A percentile compares a stretch with the other conserved stretches of the same genome.
These are phyloP conservation scores for Candida tropicalis DNA, from an alignment of 1,139 yeast species.

Conservation along the genomic window DNA sequence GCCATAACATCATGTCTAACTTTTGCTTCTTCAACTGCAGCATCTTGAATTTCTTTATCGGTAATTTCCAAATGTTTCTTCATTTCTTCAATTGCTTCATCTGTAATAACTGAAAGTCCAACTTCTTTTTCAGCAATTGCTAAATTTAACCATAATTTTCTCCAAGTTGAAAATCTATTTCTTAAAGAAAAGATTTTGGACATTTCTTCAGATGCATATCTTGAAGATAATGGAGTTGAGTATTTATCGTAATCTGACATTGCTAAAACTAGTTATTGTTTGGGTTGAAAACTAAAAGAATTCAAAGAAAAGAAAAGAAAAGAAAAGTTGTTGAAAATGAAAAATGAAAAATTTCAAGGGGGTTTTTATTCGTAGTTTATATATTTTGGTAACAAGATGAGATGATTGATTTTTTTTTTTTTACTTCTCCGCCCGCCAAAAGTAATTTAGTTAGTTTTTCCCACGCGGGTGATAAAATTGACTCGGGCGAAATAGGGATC, in stretches of 20 bases:
- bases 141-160: conserved; percentile 93
- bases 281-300: background rate
- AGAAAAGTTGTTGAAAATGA: too few relatives aligned
- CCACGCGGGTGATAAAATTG: too few relatives aligned
- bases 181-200: conserved; percentile 86
- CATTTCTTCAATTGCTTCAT: conserved; percentile 91
- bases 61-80: conserved; percentile 74
- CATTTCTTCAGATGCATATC: conserved; percentile 99
- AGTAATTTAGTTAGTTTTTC: too few relatives aligned
- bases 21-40: conserved; percentile 92
- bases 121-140: conserved; percentile 95
- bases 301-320: background rate
- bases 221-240: conserved; percentile 89
- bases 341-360: too few relatives aligned
- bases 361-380: too few relatives aligned
- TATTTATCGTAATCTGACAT: conserved; percentile 65
- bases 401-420: too few relatives aligned
- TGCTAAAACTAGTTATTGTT: background rate
- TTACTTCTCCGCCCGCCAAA: too few relatives aligned
- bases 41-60: conserved; percentile 88
- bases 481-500: too few relatives aligned
- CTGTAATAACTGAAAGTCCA: conserved; percentile 81
- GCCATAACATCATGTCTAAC: conserved; percentile 99
- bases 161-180: conserved; percentile 97
- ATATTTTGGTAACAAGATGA: too few relatives aligned